A percentile compares a stretch with the other conserved stretches of the same genome.
phyloP scores from a whole-genome alignment of 1,139 yeast species.

The Maudiozyma humilis region DNA sequence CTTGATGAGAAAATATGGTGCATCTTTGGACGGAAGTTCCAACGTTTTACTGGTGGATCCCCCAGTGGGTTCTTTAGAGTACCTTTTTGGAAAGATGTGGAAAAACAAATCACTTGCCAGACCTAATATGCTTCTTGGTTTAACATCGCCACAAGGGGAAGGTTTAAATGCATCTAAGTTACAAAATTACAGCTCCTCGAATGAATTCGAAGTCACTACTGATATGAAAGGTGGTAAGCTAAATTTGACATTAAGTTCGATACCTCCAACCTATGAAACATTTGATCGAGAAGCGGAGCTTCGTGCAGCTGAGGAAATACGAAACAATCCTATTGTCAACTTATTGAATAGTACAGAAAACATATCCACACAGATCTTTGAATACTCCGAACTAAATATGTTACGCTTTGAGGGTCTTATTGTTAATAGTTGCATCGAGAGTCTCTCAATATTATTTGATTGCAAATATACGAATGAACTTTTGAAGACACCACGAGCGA shows the following conservation, averaged over 20 bases:
- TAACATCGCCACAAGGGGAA: slow-evolving; percentile 9
- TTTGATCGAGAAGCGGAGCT: slow-evolving; percentile 16
- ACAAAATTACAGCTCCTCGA: slow-evolving; percentile 5
- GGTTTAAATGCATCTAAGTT: not conserved
- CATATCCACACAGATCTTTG: slow-evolving; percentile 10
- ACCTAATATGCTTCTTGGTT: slow-evolving; percentile 55
- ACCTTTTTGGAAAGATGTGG: slow-evolving; percentile 46
- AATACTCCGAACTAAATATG: slow-evolving; percentile 43
- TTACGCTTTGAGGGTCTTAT: slow-evolving; percentile 62
- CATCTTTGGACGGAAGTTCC: slow-evolving; percentile 37
- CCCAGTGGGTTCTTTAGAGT: slow-evolving; percentile 60
- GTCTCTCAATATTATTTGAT: slow-evolving; percentile 59
- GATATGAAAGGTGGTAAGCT: slow-evolving; percentile 7
- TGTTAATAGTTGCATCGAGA: slow-evolving; percentile 67
- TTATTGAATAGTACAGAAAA: slow-evolving; percentile 29
- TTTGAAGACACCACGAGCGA: slow-evolving; percentile 33
- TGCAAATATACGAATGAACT: slow-evolving; percentile 60
- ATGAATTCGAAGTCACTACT: slow-evolving; percentile 15
- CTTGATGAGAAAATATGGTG: slow-evolving; percentile 37
- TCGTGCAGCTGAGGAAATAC: slow-evolving; percentile 6
- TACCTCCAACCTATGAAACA: slow-evolving; percentile 15
- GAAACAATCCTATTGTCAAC: slow-evolving; percentile 33
- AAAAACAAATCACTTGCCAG: slow-evolving; percentile 32
- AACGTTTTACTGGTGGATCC: slow-evolving; percentile 66
- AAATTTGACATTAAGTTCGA: slow-evolving; percentile 14